Evolutionary conservation across 208 protist species (phyloP), one percentile per base, ranked within the genome.

Genomic region (Leishmania tarentolae): DNA sequence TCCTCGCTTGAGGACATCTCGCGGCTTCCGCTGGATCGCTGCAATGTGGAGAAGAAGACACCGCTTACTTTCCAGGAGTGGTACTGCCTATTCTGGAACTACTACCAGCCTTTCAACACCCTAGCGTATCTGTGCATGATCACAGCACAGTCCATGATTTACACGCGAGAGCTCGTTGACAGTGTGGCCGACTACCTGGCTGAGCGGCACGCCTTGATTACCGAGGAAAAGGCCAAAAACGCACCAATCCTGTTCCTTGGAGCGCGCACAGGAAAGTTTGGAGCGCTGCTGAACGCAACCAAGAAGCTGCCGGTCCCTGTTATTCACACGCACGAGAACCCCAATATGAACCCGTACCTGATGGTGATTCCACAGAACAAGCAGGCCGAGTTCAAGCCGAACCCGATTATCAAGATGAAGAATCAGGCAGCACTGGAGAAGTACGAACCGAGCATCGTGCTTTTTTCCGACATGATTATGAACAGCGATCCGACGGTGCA

Each of bases 81-180:
- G 91, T 96, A 94, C 79, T 90, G 81, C n/a, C 91, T 97, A 65
- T 95, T 97, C 66, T 96, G 92, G 92, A 97, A 97, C 82, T 97
- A 97, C 84, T 93, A 93, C 80, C 88, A 92, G 65, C 92, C 94
- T 8, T 94, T 96, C 81, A 94, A 90, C 83, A 73, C 89, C 24
- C 75, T 95, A 37, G 91, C 92, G 46, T 97, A 93, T 78, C 77
- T 95, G n/a, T 90, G 90, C 85, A 94, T 91, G 87, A 80, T 95
- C n/a, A 95, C 92, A 21, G 91, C 88, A 21, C 92, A 95, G 81
- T 93, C 88, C 2, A 88, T 90, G 35, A 65, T 96, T 9, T 89
- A 83, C 71, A 95, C 90, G 21, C 89, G 87, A 42, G 91, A 97
- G 76, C 86, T 97, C 72, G 83, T 97, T 19, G 86, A 97, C 70